phyloP scores from a whole-genome alignment of 805 yeast species.

The Cyberlindnera japonica region DNA sequence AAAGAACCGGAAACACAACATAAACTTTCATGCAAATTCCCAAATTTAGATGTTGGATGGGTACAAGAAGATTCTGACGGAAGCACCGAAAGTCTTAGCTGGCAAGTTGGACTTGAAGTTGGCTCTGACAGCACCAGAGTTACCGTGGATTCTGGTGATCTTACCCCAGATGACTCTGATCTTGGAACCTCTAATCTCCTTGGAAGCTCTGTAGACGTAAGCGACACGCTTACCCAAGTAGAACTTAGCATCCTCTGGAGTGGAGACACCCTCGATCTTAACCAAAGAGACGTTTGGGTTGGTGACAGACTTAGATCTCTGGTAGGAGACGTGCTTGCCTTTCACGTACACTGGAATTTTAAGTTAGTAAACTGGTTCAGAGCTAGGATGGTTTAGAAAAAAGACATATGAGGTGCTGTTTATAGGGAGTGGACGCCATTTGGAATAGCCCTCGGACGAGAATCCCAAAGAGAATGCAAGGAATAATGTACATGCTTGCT shows the following conservation, averaged over 20 bases:
- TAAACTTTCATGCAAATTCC: slow-evolving; percentile 18
- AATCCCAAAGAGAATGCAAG: no score
- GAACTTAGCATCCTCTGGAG: slow-evolving; percentile 94
- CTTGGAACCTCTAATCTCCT: slow-evolving; percentile 98
- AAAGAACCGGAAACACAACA: slow-evolving; percentile 19
- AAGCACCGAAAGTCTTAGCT: slow-evolving; percentile 99
- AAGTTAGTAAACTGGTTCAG: slow-evolving; percentile 21
- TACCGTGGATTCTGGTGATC: slow-evolving; percentile 98
- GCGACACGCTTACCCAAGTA: slow-evolving; percentile 99
- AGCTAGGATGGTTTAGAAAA: no score
- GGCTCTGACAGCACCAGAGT: slow-evolving; percentile 97
- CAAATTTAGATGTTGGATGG: slow-evolving; percentile 93
- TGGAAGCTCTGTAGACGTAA: slow-evolving; percentile 97
- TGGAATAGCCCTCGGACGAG: no score
- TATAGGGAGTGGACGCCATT: no score
- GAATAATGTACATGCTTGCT: no score
- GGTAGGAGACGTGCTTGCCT: slow-evolving; percentile 99
- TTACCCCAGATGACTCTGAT: slow-evolving; percentile 99
- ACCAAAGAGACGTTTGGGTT: slow-evolving; percentile 97
- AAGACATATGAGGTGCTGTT: not conserved
- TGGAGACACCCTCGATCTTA: slow-evolving; percentile 93
- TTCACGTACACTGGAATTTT: slow-evolving; percentile 91
- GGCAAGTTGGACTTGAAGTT: slow-evolving; percentile 98
- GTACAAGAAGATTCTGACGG: slow-evolving; percentile 99
- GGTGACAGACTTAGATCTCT: slow-evolving; percentile 97